Base-by-base conservation (phyloP, 306 rosid species). In the Betula pendula region DNA sequence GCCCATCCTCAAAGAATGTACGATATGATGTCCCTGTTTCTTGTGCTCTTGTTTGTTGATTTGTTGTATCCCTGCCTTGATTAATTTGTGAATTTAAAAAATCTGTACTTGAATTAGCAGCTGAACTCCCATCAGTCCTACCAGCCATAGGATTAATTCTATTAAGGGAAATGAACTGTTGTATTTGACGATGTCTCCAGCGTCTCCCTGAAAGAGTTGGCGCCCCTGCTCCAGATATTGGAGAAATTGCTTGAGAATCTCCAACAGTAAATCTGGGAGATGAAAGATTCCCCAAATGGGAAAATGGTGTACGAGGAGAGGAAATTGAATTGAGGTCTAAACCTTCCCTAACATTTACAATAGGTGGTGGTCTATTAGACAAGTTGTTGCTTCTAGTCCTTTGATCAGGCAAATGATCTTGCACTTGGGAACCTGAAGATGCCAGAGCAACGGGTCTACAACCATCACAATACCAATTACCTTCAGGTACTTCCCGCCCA, bases 391-490 rank as follows among this genome's bases (percentile, higher is more conserved):
- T 58, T 68, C 89, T 38, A 48, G 76, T 77, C 85, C 88, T 88
- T 79, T 85, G 85, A 79, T 90, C 93, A 68, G 86, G 70, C 56
- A 66, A 79, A 77, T 77, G 72, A 81, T 84, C 89, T 81, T 83
- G 90, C 75, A 73, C 87, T 77, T 90, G 94, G 77, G 92, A 88
- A 77, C 88, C 85, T 84, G 96, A 87, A 68, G 92, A 90, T 85
- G 81, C 97, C 84, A 88, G 76, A 70, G 91, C 93, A 69, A 77
- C 88, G 58, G 92, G 92, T 83, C 87, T 87, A 82, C 98, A 95
- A 73, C 88, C 96, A 42, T 81, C 84, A 82, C 98, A 89, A 73
- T 92, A 96, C 99, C 99, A 96, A 85, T 91, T 91, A 52, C 98
- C 99, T 71, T 86, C 97, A 1, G 99, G 99, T 44, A 96, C 99